Percentiles rank a stretch among this genome's conserved stretches.
phyloP scores from a whole-genome alignment of 116 monocot species.

The Posidonia oceanica region DNA sequence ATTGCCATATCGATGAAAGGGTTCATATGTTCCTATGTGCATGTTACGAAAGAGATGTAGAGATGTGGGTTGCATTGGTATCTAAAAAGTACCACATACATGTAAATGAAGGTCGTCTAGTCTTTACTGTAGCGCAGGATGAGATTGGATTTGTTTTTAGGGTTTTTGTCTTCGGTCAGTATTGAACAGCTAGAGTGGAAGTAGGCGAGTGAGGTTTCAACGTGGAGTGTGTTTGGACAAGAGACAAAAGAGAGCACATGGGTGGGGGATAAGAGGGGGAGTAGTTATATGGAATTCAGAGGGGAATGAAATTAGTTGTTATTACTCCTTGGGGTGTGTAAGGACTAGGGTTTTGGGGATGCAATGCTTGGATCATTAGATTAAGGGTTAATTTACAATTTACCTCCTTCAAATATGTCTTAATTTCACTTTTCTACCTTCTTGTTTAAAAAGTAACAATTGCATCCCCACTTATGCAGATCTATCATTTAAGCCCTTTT shows the following conservation, averaged over 20 bases:
- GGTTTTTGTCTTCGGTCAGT: not conserved
- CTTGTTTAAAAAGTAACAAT: no score
- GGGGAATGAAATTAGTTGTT: no score
- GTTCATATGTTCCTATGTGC: not conserved
- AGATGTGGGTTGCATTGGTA: constrained; percentile 9
- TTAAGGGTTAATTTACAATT: not conserved
- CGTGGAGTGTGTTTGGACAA: not conserved
- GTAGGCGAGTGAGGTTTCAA: not conserved
- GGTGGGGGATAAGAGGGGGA: not conserved
- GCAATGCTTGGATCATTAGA: no score
- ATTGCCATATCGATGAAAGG: not conserved
- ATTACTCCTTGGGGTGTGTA: no score
- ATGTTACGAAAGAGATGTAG: not conserved
- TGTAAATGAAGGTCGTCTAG: constrained; percentile 5
- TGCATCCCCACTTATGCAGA: no score
- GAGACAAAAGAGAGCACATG: constrained; percentile 4
- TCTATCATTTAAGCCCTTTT: no score
- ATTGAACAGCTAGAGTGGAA: not conserved
- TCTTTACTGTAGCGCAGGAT: not conserved
- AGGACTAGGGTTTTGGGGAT: no score
- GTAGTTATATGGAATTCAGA: not conserved
- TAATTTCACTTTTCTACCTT: no score
- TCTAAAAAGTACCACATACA: constrained; percentile 6
- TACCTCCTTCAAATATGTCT: no score
- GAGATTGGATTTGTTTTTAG: not conserved